These are phyloP conservation scores for Scheffersomyces stipitis DNA, from an alignment of 805 yeast species.

Conservation along the genomic window DNA sequence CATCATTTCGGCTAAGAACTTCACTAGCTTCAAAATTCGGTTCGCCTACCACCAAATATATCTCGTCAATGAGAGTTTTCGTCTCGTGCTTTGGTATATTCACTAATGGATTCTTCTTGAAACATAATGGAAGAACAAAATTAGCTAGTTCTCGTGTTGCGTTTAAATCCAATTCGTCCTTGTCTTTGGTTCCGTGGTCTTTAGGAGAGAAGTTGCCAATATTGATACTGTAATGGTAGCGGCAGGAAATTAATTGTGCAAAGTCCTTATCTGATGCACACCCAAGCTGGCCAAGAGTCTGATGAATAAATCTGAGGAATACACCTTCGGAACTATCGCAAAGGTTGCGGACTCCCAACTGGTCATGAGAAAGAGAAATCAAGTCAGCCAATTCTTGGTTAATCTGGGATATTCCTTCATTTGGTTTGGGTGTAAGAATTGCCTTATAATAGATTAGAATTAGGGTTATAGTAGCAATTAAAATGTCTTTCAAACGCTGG, in stretches of 20 bases:
- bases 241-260: conserved; percentile 75
- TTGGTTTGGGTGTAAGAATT: conserved; percentile 5
- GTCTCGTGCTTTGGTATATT: conserved; percentile 66
- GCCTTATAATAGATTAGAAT: conserved; percentile 39
- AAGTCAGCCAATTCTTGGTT: conserved; percentile 39
- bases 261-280: conserved; percentile 60
- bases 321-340: conserved; percentile 67
- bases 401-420: not conserved
- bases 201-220: conserved; percentile 60
- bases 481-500: conserved; percentile 45
- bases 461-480: conserved; percentile 37
- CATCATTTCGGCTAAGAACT: conserved; percentile 46
- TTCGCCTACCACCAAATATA: conserved; percentile 70
- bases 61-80: conserved; percentile 67
- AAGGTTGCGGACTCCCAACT: conserved; percentile 65
- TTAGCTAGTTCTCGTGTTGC: conserved; percentile 40
- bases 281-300: conserved; percentile 45
- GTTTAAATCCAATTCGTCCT: conserved; percentile 24
- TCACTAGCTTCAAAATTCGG: conserved; percentile 49
- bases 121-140: conserved; percentile 56
- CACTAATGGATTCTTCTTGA: conserved; percentile 58
- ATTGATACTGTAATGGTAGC: conserved; percentile 65
- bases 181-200: conserved; percentile 55
- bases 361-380: conserved; percentile 64
- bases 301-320: conserved; percentile 61